Conservation (phyloP, 1,284 basidiomycete species). For the Heterobasidion annosum region DNA sequence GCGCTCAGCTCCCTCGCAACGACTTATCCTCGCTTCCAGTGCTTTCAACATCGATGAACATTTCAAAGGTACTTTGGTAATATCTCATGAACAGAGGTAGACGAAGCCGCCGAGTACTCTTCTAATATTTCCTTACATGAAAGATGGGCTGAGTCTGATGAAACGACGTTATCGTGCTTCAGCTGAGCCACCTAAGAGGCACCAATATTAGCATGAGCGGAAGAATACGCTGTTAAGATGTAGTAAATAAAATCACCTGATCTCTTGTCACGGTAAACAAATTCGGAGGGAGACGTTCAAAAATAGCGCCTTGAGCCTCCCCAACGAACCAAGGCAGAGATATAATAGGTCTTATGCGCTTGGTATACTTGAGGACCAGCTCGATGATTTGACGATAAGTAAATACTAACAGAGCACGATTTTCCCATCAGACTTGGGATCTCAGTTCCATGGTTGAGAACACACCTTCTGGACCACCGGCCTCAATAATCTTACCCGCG, state of each 20-base stretch:
- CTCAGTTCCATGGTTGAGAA: constrained; percentile 2
- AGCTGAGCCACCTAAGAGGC: constrained; percentile 45
- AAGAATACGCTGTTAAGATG: not conserved
- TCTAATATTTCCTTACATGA: constrained; percentile 38
- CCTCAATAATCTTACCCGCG: constrained; percentile 54
- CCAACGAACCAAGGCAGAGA: constrained; percentile 56
- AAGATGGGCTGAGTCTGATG: constrained; percentile 21
- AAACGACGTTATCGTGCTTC: constrained; percentile 48
- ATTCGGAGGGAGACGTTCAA: constrained; percentile 55
- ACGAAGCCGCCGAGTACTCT: constrained; percentile 23
- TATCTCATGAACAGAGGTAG: constrained; percentile 38
- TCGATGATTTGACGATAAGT: constrained; percentile 60
- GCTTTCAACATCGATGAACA: not conserved
- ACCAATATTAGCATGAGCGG: not conserved
- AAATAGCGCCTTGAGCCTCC: constrained; percentile 46
- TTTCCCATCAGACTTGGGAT: not conserved
- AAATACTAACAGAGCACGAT: constrained; percentile 33
- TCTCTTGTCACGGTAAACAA: constrained; percentile 58
- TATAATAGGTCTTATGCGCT: constrained; percentile 43
- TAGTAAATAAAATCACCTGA: constrained; percentile 34
- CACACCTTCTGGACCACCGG: constrained; percentile 59
- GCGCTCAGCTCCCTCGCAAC: no score
- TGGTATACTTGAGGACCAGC: constrained; percentile 44
- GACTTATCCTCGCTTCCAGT: not conserved
- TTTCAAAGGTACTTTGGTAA: constrained; percentile 45